Percentiles rank a stretch among this genome's conserved stretches.
These are phyloP conservation scores for Cytospora paraplurivora DNA, from an alignment of 2,329 filamentous ascomycete genomes.

Conservation along the genomic window DNA sequence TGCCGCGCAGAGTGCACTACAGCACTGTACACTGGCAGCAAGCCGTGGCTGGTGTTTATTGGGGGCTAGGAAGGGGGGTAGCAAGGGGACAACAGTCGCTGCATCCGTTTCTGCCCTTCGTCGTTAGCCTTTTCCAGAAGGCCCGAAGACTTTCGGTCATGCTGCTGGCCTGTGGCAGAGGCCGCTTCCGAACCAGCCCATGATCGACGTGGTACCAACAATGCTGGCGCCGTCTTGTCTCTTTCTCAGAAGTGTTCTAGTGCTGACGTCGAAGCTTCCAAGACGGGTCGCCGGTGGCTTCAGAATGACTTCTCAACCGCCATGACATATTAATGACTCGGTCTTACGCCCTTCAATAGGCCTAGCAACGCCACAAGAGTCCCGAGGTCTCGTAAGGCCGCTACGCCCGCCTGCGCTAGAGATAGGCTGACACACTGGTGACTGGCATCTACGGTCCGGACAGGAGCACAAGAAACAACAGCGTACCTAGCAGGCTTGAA, in stretches of 20 bases:
- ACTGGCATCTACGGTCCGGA: too few species aligned
- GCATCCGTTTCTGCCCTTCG: slow-evolving; percentile 8
- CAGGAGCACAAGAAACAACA: not conserved
- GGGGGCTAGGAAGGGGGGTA: not conserved
- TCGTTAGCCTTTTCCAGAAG: slow-evolving; percentile 11
- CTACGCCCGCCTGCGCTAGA: slow-evolving; percentile 10
- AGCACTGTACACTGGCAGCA: too few species aligned
- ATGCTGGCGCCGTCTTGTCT: slow-evolving; percentile 11
- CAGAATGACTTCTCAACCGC: slow-evolving; percentile 9
- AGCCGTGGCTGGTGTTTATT: too few species aligned
- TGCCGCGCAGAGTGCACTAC: not conserved
- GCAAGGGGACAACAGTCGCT: not conserved
- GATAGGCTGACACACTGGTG: not conserved
- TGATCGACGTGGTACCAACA: slow-evolving; percentile 17
- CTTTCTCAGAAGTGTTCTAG: slow-evolving; percentile 13
- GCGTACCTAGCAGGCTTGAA: too few species aligned
- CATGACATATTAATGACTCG: slow-evolving; percentile 22
- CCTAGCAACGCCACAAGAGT: not conserved
- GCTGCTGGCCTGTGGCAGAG: slow-evolving; percentile 9
- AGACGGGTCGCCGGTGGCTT: slow-evolving; percentile 13
- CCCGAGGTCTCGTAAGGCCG: slow-evolving; percentile 5
- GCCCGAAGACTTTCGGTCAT: slow-evolving; percentile 25
- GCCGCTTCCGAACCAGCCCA: slow-evolving; percentile 23
- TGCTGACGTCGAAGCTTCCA: slow-evolving; percentile 21
- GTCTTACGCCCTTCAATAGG: not conserved